phyloP scores from a whole-genome alignment of 768 basidiomycete species.

The Lentinula aciculospora region DNA sequence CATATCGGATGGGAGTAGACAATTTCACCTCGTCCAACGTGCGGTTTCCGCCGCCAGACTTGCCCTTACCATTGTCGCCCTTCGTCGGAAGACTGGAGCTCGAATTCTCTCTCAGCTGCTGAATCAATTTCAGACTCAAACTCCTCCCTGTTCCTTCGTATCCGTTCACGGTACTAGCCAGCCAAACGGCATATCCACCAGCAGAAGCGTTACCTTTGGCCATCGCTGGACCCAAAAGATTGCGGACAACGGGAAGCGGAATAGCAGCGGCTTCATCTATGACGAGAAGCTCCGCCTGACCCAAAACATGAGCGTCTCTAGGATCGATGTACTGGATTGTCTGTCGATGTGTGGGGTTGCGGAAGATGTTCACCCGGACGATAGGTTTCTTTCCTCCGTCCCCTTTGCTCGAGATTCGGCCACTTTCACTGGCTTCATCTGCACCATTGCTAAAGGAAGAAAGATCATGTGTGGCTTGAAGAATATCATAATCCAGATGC shows the following conservation, averaged over 20 bases:
- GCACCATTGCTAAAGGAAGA: background rate
- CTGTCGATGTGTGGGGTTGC: constrained; percentile 5
- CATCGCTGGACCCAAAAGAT: constrained; percentile 74
- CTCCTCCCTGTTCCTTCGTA: constrained; percentile 99
- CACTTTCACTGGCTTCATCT: background rate
- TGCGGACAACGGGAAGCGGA: constrained; percentile 90
- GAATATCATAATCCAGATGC: constrained; percentile 95
- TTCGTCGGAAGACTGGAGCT: constrained; percentile 33
- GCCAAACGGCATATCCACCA: constrained; percentile 83
- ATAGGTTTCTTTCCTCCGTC: constrained; percentile 3
- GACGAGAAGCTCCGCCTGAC: constrained; percentile 95
- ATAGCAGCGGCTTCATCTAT: constrained; percentile 99
- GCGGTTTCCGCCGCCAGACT: constrained; percentile 61
- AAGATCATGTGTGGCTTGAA: constrained; percentile 90
- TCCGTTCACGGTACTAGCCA: constrained; percentile 99
- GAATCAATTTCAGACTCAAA: constrained; percentile 93
- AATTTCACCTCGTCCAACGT: constrained; percentile 91
- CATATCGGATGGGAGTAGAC: constrained; percentile 91
- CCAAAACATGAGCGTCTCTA: constrained; percentile 94
- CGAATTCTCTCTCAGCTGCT: constrained; percentile 91
- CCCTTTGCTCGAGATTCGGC: background rate
- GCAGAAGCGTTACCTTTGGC: constrained; percentile 2
- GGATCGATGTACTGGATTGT: constrained; percentile 90
- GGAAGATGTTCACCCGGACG: constrained; percentile 7
- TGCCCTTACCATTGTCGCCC: constrained; percentile 50